Conservation (phyloP, 2,329 filamentous ascomycete species). For the Paraphaeosphaeria sporulosa region DNA sequence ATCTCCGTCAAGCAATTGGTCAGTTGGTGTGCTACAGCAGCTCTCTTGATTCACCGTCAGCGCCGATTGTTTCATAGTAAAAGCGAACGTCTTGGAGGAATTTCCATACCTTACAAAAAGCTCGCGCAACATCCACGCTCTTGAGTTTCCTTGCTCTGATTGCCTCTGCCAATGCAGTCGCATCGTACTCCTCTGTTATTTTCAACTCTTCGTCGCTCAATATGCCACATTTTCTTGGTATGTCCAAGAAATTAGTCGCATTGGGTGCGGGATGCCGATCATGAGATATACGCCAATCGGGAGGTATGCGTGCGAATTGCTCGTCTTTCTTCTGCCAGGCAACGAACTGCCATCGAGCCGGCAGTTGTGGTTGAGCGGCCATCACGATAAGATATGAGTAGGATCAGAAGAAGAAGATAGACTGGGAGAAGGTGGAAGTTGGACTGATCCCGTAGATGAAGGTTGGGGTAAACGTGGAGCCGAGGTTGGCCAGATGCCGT, state of each 20-base stretch:
- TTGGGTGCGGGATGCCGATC: constrained; percentile 24
- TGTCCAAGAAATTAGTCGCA: constrained; percentile 48
- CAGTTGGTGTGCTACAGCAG: constrained; percentile 57
- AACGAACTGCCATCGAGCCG: constrained; percentile 49
- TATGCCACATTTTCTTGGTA: constrained; percentile 62
- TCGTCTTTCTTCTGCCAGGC: constrained; percentile 54
- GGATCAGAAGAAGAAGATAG: constrained; percentile 10
- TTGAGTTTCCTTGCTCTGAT: constrained; percentile 46
- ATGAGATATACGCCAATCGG: constrained; percentile 51
- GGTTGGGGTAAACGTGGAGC: constrained; percentile 7
- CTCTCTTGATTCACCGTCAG: constrained; percentile 40
- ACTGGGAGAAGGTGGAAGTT: constrained; percentile 5
- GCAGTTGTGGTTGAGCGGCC: constrained; percentile 15
- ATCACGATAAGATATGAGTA: neutral
- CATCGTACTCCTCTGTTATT: constrained; percentile 64
- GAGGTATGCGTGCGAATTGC: constrained; percentile 51
- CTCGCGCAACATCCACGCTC: constrained; percentile 48
- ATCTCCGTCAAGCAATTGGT: constrained; percentile 54
- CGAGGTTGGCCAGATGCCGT: constrained; percentile 6
- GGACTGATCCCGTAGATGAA: neutral
- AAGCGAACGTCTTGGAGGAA: neutral
- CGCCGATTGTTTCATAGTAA: too few relatives aligned
- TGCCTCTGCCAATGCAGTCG: constrained; percentile 47
- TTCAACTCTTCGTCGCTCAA: constrained; percentile 59
- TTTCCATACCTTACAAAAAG: constrained; percentile 53